A percentile compares a stretch with the other conserved stretches of the same genome.
phyloP scores from a whole-genome alignment of 805 yeast species.

The Limtongozyma cylindracea region DNA sequence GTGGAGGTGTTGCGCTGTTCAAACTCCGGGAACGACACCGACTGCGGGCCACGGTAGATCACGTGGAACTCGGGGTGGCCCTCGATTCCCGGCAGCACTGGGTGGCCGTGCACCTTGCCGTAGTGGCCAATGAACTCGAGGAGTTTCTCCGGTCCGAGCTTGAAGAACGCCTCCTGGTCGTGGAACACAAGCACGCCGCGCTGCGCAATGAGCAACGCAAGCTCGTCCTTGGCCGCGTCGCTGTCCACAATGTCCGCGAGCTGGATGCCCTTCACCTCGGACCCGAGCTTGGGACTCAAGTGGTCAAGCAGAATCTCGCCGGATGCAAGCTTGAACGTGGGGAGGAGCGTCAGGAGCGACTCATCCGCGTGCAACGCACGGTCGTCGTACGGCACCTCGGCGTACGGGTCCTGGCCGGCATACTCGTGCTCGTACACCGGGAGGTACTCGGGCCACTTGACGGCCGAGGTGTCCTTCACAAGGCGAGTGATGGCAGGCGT shows the following conservation, averaged over 20 bases:
- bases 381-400: no score
- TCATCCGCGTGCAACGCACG: no score
- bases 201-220: conserved; percentile 42
- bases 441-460: no score
- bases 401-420: no score
- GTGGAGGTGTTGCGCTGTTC: conserved; percentile 11
- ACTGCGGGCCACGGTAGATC: conserved; percentile 8
- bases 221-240: conserved; percentile 30
- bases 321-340: no score
- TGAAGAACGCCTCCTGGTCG: conserved; percentile 38
- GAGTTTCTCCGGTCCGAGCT: conserved; percentile 19
- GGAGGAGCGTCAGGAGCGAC: no score
- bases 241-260: conserved; percentile 20
- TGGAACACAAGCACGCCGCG: conserved; percentile 45
- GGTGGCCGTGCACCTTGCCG: conserved; percentile 52
- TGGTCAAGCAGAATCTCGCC: no score
- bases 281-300: conserved; percentile 54
- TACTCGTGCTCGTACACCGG: no score
- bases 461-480: no score
- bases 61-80: conserved; percentile 11
- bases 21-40: conserved; percentile 4
- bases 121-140: conserved; percentile 34
- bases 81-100: conserved; percentile 43
- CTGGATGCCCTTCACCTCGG: conserved; percentile 35
- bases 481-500: no score